These are phyloP conservation scores for Zymoseptoria crescenta DNA, from an alignment of 2,329 filamentous ascomycete species.

Conservation along the genomic window DNA sequence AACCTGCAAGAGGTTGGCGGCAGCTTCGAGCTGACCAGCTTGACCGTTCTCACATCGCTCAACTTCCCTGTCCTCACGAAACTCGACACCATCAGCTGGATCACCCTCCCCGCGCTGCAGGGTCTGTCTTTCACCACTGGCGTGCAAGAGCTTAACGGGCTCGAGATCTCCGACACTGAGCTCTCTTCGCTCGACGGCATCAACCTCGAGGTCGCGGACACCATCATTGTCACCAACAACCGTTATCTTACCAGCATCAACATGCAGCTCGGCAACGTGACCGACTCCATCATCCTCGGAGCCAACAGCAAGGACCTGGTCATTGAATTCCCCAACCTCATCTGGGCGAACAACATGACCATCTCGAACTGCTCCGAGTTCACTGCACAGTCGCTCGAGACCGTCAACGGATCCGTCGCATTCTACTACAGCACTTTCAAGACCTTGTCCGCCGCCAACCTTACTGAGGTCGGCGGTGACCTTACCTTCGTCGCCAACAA, in stretches of 20 bases:
- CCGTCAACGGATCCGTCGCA: slow-evolving; percentile 70
- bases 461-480: slow-evolving; percentile 57
- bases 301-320: slow-evolving; percentile 70
- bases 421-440: slow-evolving; percentile 73
- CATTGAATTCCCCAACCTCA: slow-evolving; percentile 69
- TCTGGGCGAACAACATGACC: slow-evolving; percentile 70
- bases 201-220: slow-evolving; percentile 63
- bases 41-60: slow-evolving; percentile 62
- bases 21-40: slow-evolving; percentile 59
- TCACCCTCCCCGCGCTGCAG: slow-evolving; percentile 60
- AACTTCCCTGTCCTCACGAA: slow-evolving; percentile 56
- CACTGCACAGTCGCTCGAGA: slow-evolving; percentile 61
- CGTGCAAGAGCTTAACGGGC: slow-evolving; percentile 58
- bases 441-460: slow-evolving; percentile 57
- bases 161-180: slow-evolving; percentile 80
- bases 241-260: slow-evolving; percentile 64
- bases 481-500: slow-evolving; percentile 52
- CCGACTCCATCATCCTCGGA: slow-evolving; percentile 60
- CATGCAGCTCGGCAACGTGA: slow-evolving; percentile 71
- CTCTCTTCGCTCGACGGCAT: slow-evolving; percentile 73
- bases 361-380: slow-evolving; percentile 73
- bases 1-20: slow-evolving; percentile 60
- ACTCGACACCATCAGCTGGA: slow-evolving; percentile 62
- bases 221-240: slow-evolving; percentile 88
- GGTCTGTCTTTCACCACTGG: slow-evolving; percentile 52